phyloP scores from a whole-genome alignment of 306 rosid genomes.

The Sechiopsis laciniata region DNA sequence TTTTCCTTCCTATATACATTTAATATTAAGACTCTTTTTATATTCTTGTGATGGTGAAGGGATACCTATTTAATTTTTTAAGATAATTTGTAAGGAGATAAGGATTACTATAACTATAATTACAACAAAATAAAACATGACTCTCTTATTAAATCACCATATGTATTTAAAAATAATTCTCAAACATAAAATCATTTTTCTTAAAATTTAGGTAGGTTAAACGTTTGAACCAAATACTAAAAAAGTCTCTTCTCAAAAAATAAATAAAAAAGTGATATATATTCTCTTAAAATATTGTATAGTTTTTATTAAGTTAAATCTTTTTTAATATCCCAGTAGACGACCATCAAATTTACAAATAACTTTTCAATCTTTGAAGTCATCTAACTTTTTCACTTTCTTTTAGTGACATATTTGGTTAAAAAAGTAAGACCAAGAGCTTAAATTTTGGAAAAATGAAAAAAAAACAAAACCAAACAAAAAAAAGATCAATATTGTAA shows the following conservation, averaged over 20 bases:
- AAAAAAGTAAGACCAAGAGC: too few species aligned
- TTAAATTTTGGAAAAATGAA: too few species aligned
- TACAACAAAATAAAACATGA: not conserved
- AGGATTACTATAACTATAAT: not conserved
- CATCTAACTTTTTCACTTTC: too few species aligned
- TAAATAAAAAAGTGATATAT: too few species aligned
- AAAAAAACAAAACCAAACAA: too few species aligned
- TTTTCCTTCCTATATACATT: constrained; percentile 9
- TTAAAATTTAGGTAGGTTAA: not conserved
- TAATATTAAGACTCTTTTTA: not conserved
- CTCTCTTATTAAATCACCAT: not conserved
- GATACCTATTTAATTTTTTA: not conserved
- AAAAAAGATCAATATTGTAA: too few species aligned
- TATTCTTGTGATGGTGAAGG: not conserved
- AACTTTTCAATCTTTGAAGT: not conserved
- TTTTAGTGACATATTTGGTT: too few species aligned
- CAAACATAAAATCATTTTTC: not conserved
- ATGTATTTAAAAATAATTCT: not conserved
- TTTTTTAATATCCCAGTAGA: not conserved
- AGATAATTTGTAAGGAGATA: not conserved
- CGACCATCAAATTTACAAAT: not conserved
- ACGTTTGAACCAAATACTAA: not conserved
- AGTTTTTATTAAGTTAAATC: not conserved
- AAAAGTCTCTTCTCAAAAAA: too few species aligned
- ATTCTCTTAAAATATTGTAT: not conserved